Base-by-base conservation (phyloP, 1,139 yeast species). In the Suhomyces chickasaworum region DNA sequence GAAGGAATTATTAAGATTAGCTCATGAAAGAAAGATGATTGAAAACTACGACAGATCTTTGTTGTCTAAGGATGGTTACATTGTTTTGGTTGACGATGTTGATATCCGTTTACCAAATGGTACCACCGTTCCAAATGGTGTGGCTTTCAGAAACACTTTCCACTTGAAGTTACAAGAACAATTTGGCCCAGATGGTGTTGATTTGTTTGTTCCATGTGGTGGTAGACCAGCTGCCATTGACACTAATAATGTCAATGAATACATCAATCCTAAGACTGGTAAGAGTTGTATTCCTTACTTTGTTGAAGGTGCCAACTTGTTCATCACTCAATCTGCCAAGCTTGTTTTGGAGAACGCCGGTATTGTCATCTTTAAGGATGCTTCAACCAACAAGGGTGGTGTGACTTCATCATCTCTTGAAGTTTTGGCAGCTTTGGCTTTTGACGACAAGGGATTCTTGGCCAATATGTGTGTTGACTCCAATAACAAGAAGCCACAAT, bases 141-240 rank as follows among this genome's bases (percentile, higher is more conserved):
- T 90, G 44, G 78, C 86, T n/a, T 93, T 91, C 76, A 84, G 99
- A 73, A 93, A 93, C 69, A 78, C 83, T 39, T 91, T 88, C 84
- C 99, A 93, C 66, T 75, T 89, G 59, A 80, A 83, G 57, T 71
- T 86, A 51, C 80, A 84, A 56, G 83, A 84, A 54, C 77, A 79
- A 52, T 84, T 80, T 57, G 86, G 86, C 46, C 53, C 59, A 17
- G 75, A 82, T 43, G 83, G 83, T 30, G 77, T 91, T 56, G 89
- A 86, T 60, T 73, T 86, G 60, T 90, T 93, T 70, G 98, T 91
- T 40, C 99, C 99, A 49, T 93, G 99, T 70, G 99, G 99, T 69
- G 99, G 99, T 58, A 87, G 99, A 71, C 99, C 99, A 52, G 93
- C 88, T 57, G 96, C 98, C 15, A 86, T 93, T 67, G 96, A 91